Evolutionary conservation across 1,284 basidiomycete species (phyloP), one percentile per base, ranked within the genome.

Genomic region (Sphagnurus paluster): DNA sequence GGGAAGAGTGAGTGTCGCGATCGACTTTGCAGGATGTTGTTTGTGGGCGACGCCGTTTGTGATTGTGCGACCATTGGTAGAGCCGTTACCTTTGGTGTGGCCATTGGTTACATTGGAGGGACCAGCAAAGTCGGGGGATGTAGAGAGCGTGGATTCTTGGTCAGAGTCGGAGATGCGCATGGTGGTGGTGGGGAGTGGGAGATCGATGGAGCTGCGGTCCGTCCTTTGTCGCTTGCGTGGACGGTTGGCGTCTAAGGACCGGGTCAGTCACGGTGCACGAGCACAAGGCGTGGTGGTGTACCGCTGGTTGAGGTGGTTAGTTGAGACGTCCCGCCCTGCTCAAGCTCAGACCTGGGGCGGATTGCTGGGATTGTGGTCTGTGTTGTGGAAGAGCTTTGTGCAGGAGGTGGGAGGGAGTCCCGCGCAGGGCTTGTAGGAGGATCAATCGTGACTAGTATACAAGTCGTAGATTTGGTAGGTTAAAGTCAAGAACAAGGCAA

Each of bases 151-250:
- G 39, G 77, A 77, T 49, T 75, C 68, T 51, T 73, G 75, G 64
- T 82, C 79, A 54, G 75, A 69, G 54, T 80, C 79, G 28, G 76
- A 66, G 53, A 77, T 68, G 56, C 79, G 74, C 83, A 87, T 86
- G 53, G 63, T 72, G 54, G 53, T 44, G 25, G 37, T 26, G 16
- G 42, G 37, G 52, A 50, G 57, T 50, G 58, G 39, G 49, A 57
- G 63, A 62, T 65, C 61, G 63, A 64, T 61, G 51, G 56, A 53
- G 49, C 49, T 46, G 51, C 59, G 57, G 54, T 74, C 73, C 63
- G 80, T 70, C 66, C 85, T 78, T 71, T 82, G 82, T 75, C 84
- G 76, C 75, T 88, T 88, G 65, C 76, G 74, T 53, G 78, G 78
- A 62, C 84, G 68, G 63, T 82, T 76, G 56, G 71, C 58, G 64